These are phyloP conservation scores for Xenoacremonium recifei DNA, from an alignment of 2,329 filamentous ascomycete genomes.

Conservation along the genomic window DNA sequence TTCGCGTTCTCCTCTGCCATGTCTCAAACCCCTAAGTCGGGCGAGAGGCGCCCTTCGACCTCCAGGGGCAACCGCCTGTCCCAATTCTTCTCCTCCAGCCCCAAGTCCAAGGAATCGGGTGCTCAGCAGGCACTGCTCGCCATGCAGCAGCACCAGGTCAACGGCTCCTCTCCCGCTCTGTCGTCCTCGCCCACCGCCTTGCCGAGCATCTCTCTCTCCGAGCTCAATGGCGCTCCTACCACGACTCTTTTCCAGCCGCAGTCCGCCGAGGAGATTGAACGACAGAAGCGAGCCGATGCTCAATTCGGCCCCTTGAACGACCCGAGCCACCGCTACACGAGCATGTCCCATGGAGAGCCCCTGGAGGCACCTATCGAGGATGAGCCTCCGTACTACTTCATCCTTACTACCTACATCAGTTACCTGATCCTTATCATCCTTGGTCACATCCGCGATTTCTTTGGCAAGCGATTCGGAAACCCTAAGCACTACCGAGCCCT, in stretches of 20 bases:
- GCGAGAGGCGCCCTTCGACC: constrained; percentile 57
- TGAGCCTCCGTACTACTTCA: constrained; percentile 93
- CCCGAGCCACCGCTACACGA: constrained; percentile 81
- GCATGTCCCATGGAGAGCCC: constrained; percentile 77
- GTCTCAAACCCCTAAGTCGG: constrained; percentile 46
- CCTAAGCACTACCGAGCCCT: constrained; percentile 79
- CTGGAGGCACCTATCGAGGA: constrained; percentile 86
- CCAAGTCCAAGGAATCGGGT: constrained; percentile 68
- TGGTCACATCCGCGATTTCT: constrained; percentile 94
- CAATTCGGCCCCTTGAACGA: constrained; percentile 88
- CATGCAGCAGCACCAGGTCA: constrained; percentile 61
- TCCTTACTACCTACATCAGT: constrained; percentile 97
- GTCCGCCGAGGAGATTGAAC: constrained; percentile 76
- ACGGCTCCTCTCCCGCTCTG: constrained; percentile 54
- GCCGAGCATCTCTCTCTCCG: constrained; percentile 87
- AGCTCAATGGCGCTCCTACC: constrained; percentile 67
- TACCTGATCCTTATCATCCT: constrained; percentile 95
- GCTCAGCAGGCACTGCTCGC: constrained; percentile 67
- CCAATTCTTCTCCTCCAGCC: constrained; percentile 79
- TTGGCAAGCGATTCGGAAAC: constrained; percentile 91
- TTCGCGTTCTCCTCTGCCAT: constrained; percentile 52
- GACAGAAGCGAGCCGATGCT: constrained; percentile 74
- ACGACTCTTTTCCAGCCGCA: constrained; percentile 84
- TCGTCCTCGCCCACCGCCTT: constrained; percentile 73
- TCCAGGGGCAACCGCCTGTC: constrained; percentile 75